A percentile compares a stretch with the other conserved stretches of the same genome.
phyloP scores from a whole-genome alignment of 2,329 filamentous ascomycete genomes.

The Cadophora gregata region DNA sequence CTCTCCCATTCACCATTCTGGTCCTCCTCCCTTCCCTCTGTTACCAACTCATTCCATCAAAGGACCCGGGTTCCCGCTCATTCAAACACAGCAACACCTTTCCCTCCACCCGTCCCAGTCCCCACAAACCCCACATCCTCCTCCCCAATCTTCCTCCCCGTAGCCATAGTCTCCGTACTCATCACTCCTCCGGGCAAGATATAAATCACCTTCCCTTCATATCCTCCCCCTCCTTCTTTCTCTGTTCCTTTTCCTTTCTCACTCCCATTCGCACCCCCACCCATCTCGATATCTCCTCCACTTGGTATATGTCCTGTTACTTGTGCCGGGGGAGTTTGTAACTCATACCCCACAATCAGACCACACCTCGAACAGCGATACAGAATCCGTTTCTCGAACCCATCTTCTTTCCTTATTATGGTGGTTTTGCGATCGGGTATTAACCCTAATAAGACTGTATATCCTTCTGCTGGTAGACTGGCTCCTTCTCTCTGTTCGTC shows the following conservation, averaged over 20 bases:
- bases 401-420: conserved; percentile 62
- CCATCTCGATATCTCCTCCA: conserved; percentile 34
- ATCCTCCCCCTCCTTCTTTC: conserved; percentile 19
- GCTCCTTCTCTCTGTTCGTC: background rate
- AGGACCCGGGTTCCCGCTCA: too few relatives aligned
- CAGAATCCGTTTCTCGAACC: conserved; percentile 69
- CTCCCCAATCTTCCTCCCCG: conserved; percentile 43
- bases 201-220: conserved; percentile 57
- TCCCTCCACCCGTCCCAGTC: conserved; percentile 22
- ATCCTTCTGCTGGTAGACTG: conserved; percentile 37
- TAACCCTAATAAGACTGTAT: conserved; percentile 58
- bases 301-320: background rate
- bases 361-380: conserved; percentile 66
- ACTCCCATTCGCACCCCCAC: conserved; percentile 29
- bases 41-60: conserved; percentile 32
- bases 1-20: background rate
- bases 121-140: conserved; percentile 41
- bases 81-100: conserved; percentile 44
- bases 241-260: conserved; percentile 46
- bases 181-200: conserved; percentile 64
- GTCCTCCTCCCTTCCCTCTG: background rate
- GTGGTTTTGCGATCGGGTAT: conserved; percentile 54
- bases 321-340: conserved; percentile 45
- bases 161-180: conserved; percentile 60
- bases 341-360: conserved; percentile 65